Base-by-base conservation (phyloP, 768 basidiomycete species). In the Lactarius deliciosus region DNA sequence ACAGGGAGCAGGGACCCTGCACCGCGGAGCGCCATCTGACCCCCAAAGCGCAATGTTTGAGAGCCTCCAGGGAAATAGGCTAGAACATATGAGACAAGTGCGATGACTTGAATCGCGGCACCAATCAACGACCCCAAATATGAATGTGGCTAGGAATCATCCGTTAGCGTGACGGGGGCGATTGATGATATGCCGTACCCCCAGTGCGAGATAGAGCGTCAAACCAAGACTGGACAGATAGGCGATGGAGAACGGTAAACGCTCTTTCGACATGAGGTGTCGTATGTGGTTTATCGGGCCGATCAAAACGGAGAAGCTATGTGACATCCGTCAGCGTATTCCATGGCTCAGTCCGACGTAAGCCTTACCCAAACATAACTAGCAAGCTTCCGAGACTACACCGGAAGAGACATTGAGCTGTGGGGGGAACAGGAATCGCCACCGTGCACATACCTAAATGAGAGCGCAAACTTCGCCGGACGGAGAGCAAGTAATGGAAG, bases 61-160 rank as follows among this genome's bases (percentile, higher is more conserved):
- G 82, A 83, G 34, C 90, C 96, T 11, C 92, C 95, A 22, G 97
- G 97, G 78, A 99, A 98, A 79, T 98, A 98, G 0, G 95, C 95
- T 20, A 94, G 81, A 8, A 98, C 83, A 74, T 99, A 99, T 16
- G 90, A 83, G 16, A 97, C 81, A 20, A 99, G 85, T 2, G 96
- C 88, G 54, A 91, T 79, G 47, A 97, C 86, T 85, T 93, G 95
- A 4, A 97, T 81, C 41, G 88, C 83, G 15, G 91, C 94, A 38
- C 86, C 86, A 62, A 97, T 74, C 45, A 99, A 78, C 1, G 93
- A 96, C 9, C 94, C 93, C 34, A 99, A 69, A 68, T 94, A 94
- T 22, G 94, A 94, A 57, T 89, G 86, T 15, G 83, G 81, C 93
- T 96, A 76, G 5, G 47, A 28, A 61, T 38, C 28, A 63, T 16